Base-by-base conservation (phyloP, 192 early-diverging fungal species). In the Entophlyctis helioformis region DNA sequence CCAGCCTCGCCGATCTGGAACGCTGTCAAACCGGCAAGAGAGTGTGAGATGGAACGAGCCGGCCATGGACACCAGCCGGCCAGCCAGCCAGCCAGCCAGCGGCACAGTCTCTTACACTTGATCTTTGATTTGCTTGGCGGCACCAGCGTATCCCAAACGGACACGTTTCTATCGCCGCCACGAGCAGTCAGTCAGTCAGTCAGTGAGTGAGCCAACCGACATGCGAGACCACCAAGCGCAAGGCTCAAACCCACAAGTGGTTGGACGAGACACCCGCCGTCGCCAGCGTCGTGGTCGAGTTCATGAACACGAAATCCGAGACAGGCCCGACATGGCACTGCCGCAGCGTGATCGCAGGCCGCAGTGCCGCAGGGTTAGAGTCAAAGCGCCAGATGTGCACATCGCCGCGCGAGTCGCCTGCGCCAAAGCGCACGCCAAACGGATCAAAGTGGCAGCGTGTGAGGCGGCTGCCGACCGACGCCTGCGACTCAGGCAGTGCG, bases 341-440 rank as follows among this genome's bases (percentile, higher is more conserved):
- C n/a, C 43, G 29, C 16, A 68, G 21, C 9, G 44, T 32, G 22
- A 75, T 33, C 0, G 66, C 63, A 1, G 86, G 86, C 33, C 63
- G 72, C 25, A 71, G 57, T 0, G 79, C 60, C 21, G 73, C 60
- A 20, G 68, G 52, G 36, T 67, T 72, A 13, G 80, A 66, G 51
- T 87, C 85, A 57, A 89, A 87, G 34, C 72, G 63, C 84, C 84
- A 89, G 29, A 89, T 60, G 37, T 68, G 65, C 19, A 89, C 36
- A 19, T 71, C 64, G 11, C 86, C 86, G 27, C 74, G 70, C 25
- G 52, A 60, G 58, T 87, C 85, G 2, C 59, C 62, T 1, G 76
- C 81, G 19, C 80, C 86, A 67, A 89, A 89, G 33, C 80, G 74
- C 42, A 74, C 74, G 2, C 86, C 86, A 54, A 75, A 85, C 1